Conservation (phyloP, 1,284 basidiomycete genomes). For the Termitomyces sp. region DNA sequence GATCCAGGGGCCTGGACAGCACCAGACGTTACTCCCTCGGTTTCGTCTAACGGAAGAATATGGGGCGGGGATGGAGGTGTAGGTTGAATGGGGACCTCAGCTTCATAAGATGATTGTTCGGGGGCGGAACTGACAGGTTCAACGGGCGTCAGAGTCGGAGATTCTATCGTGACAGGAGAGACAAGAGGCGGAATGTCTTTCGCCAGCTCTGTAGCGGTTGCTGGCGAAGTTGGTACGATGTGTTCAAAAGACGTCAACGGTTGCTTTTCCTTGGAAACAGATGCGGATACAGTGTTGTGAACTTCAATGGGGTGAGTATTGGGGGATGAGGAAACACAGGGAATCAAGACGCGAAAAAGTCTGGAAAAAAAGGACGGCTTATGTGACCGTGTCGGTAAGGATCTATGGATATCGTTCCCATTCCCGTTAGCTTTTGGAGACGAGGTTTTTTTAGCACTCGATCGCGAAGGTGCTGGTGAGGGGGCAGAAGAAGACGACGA, state of each 20-base stretch:
- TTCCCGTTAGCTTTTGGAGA: conserved; percentile 9
- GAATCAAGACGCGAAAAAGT: conserved; percentile 31
- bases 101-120: conserved; percentile 21
- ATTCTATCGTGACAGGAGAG: conserved; percentile 16
- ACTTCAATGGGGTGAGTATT: conserved; percentile 29
- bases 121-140: conserved; percentile 12
- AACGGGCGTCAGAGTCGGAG: conserved; percentile 14
- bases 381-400: conserved; percentile 9
- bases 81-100: conserved; percentile 46
- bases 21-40: conserved; percentile 50
- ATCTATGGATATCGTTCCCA: conserved; percentile 10
- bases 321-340: conserved; percentile 32
- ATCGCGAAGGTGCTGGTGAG: conserved; percentile 10
- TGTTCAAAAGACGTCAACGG: conserved; percentile 11
- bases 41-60: conserved; percentile 44
- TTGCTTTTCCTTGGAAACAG: conserved; percentile 17
- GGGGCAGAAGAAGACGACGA: conserved; percentile 10
- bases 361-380: conserved; percentile 32
- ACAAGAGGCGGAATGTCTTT: conserved; percentile 16
- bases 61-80: conserved; percentile 48
- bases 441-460: conserved; percentile 8
- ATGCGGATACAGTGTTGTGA: conserved; percentile 18
- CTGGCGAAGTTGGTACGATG: conserved; percentile 2
- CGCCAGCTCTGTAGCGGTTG: conserved; percentile 6
- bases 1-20: conserved; percentile 55